Percentiles rank a stretch among this genome's conserved stretches.
phyloP scores from a whole-genome alignment of 768 basidiomycete genomes.

The Suillus clintonianus region DNA sequence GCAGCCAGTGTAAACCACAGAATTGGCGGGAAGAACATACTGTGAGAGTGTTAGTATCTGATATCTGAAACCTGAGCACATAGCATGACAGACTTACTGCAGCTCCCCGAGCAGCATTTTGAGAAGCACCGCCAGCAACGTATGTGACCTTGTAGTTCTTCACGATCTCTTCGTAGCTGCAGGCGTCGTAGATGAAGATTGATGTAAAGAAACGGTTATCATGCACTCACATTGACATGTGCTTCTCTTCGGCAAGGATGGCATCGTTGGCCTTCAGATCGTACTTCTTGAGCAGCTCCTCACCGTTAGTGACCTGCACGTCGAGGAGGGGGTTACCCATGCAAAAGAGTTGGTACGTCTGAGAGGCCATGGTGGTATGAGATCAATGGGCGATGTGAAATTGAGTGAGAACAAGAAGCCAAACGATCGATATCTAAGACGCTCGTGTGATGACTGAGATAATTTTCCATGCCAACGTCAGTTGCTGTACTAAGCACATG shows the following conservation, averaged over 20 bases:
- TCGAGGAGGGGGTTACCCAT: constrained; percentile 97
- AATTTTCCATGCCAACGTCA: constrained; percentile 2
- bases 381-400: constrained; percentile 10
- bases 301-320: constrained; percentile 88
- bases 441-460: neutral
- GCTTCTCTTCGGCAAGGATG: constrained; percentile 90
- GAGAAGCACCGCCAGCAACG: constrained; percentile 95
- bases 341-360: constrained; percentile 73
- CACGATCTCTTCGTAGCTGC: constrained; percentile 87
- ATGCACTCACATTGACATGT: constrained; percentile 72
- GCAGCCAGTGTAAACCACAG: constrained; percentile 92
- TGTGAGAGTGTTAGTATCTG: constrained; percentile 33
- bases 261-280: constrained; percentile 92
- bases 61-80: neutral
- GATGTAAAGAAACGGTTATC: neutral
- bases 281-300: constrained; percentile 86
- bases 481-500: neutral
- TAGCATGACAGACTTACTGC: constrained; percentile 59
- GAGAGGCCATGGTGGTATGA: constrained; percentile 39
- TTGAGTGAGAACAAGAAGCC: constrained; percentile 5
- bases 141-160: constrained; percentile 77
- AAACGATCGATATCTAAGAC: neutral
- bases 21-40: constrained; percentile 88
- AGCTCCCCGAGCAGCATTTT: constrained; percentile 95
- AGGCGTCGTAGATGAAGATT: constrained; percentile 3